Conservation (phyloP, 2,329 filamentous ascomycete genomes). For the Lithohypha guttulata region DNA sequence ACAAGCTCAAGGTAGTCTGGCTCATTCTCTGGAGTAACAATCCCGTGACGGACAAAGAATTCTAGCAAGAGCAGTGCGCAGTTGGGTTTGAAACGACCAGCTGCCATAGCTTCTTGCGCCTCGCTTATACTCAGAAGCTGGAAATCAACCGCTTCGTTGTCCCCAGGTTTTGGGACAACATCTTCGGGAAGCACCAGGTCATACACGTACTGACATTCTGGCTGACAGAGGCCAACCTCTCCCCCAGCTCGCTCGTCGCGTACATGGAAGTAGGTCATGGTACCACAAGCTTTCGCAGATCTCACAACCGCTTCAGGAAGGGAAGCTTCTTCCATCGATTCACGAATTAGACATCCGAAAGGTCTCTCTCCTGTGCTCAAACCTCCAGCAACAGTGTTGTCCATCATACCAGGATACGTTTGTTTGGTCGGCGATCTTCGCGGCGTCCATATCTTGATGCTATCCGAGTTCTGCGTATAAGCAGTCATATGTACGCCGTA, state of each 20-base stretch:
- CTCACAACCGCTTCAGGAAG: conserved; percentile 61
- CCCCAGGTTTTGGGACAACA: conserved; percentile 62
- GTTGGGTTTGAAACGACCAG: conserved; percentile 83
- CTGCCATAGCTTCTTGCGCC: conserved; percentile 56
- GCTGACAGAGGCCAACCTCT: conserved; percentile 72
- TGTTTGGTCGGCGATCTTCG: conserved; percentile 65
- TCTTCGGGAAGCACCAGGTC: conserved; percentile 66
- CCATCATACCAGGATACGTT: conserved; percentile 83
- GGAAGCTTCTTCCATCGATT: conserved; percentile 81
- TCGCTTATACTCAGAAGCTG: conserved; percentile 66
- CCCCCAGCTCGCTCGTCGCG: conserved; percentile 66
- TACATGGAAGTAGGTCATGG: conserved; percentile 75
- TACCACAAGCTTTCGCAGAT: conserved; percentile 50
- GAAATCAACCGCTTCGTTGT: conserved; percentile 83
- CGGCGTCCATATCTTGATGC: conserved; percentile 75
- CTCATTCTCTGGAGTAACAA: conserved; percentile 71
- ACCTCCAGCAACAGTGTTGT: conserved; percentile 86
- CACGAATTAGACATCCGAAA: conserved; percentile 71
- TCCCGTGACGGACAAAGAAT: conserved; percentile 78
- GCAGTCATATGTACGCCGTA: conserved; percentile 77
- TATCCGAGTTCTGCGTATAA: conserved; percentile 49
- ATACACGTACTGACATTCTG: conserved; percentile 85
- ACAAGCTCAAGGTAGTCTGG: conserved; percentile 65
- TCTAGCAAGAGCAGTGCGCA: conserved; percentile 75
- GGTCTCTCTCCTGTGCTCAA: conserved; percentile 71